Conservation (phyloP, 2,329 filamentous ascomycete species). For the Pseudopyricularia javanii region DNA sequence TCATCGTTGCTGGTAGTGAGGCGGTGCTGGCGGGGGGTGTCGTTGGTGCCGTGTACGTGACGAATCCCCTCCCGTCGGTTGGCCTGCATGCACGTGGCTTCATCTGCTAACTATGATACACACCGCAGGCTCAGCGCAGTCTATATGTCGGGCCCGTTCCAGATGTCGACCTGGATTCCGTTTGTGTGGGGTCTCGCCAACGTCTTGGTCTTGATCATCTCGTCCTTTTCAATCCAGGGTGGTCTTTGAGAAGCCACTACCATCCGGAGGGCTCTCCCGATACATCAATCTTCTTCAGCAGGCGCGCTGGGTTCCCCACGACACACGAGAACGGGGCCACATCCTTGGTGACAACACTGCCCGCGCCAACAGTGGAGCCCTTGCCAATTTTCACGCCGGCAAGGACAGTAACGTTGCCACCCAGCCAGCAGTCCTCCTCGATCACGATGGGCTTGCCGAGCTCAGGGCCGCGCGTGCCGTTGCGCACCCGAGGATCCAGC, state of each 20-base stretch:
- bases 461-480: conserved; percentile 67
- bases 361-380: conserved; percentile 65
- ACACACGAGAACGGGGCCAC: conserved; percentile 52
- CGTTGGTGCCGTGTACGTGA: conserved; percentile 62
- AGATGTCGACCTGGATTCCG: conserved; percentile 91
- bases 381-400: conserved; percentile 69
- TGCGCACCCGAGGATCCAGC: conserved; percentile 59
- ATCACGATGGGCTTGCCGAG: conserved; percentile 60
- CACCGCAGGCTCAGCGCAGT: conserved; percentile 59
- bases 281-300: conserved; percentile 31
- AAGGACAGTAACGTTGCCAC: conserved; percentile 57
- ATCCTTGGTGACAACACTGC: conserved; percentile 71
- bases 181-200: conserved; percentile 82
- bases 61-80: neutral
- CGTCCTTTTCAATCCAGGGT: conserved; percentile 86
- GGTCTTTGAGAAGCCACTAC: conserved; percentile 45
- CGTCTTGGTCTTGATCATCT: conserved; percentile 69
- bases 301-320: conserved; percentile 53
- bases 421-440: conserved; percentile 73
- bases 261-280: neutral
- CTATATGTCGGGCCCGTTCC: conserved; percentile 71
- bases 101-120: too few relatives aligned
- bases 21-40: conserved; percentile 71
- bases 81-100: too few relatives aligned
- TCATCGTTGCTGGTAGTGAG: conserved; percentile 60